A percentile compares a stretch with the other conserved stretches of the same genome.
These are phyloP conservation scores for Adenanthera pavonina DNA, from an alignment of 306 rosid genomes.

Conservation along the genomic window DNA sequence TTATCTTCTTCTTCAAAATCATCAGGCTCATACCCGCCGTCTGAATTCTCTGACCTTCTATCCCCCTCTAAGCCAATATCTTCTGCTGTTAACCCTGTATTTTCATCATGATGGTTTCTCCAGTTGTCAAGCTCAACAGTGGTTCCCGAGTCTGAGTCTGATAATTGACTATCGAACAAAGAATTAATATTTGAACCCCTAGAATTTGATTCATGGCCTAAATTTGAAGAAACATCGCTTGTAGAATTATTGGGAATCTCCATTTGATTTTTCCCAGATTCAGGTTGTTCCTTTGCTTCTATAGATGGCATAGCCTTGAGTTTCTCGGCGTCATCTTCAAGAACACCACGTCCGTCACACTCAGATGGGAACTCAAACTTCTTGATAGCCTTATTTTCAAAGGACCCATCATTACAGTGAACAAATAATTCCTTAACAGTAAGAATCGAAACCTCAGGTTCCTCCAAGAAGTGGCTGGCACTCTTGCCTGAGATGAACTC, in stretches of 20 bases:
- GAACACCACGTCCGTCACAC: neutral
- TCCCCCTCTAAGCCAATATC: conserved; percentile 26
- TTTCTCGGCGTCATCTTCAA: neutral
- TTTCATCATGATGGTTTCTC: conserved; percentile 26
- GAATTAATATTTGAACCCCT: conserved; percentile 31
- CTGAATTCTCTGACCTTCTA: conserved; percentile 27
- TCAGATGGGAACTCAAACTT: conserved; percentile 22
- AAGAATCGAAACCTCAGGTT: conserved; percentile 53
- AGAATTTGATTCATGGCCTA: conserved; percentile 47
- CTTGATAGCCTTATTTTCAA: neutral
- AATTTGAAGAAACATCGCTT: conserved; percentile 32
- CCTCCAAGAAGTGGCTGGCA: conserved; percentile 59
- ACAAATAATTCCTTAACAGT: conserved; percentile 48
- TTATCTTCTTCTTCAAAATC: conserved; percentile 47
- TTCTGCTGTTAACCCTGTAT: conserved; percentile 26
- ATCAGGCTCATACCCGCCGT: neutral
- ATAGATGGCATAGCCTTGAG: neutral
- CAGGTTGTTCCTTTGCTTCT: conserved; percentile 18
- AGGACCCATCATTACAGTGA: conserved; percentile 30
- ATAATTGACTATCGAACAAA: conserved; percentile 7
- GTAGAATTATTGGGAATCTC: conserved; percentile 28
- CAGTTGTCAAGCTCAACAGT: conserved; percentile 26
- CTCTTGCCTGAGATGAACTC: conserved; percentile 51
- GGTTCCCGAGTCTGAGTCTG: conserved; percentile 48
- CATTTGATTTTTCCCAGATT: conserved; percentile 27